These are phyloP conservation scores for Fistulina hepatica DNA, from an alignment of 1,284 basidiomycete genomes.

Conservation along the genomic window DNA sequence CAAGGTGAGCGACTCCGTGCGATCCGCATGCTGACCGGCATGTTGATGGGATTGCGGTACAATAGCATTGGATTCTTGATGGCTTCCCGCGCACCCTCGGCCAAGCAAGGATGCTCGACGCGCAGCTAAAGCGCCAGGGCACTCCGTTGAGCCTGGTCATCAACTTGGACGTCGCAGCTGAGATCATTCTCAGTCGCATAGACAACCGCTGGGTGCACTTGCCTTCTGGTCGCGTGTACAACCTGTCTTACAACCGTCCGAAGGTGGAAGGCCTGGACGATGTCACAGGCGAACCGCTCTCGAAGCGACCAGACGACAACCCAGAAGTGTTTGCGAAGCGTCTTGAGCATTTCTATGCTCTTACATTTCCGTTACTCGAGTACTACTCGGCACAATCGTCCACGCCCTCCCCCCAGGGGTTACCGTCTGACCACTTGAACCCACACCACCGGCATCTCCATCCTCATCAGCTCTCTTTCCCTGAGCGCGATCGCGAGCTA, in stretches of 20 bases:
- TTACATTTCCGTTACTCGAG: slow-evolving; percentile 77
- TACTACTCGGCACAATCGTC: slow-evolving; percentile 48
- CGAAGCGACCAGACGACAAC: slow-evolving; percentile 87
- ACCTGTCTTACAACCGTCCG: slow-evolving; percentile 84
- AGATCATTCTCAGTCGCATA: slow-evolving; percentile 83
- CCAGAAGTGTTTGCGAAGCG: slow-evolving; percentile 84
- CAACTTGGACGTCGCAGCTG: slow-evolving; percentile 86
- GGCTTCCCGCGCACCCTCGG: slow-evolving; percentile 91
- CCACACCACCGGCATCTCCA: slow-evolving; percentile 29
- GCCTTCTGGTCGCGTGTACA: slow-evolving; percentile 90
- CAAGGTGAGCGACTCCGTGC: slow-evolving; percentile 34
- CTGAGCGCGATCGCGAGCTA: slow-evolving; percentile 31
- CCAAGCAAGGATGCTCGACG: slow-evolving; percentile 81
- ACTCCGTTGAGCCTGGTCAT: slow-evolving; percentile 76
- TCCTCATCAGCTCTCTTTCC: slow-evolving; percentile 38
- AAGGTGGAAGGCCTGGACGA: slow-evolving; percentile 84
- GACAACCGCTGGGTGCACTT: slow-evolving; percentile 92
- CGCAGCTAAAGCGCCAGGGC: slow-evolving; percentile 51
- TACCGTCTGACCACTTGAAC: slow-evolving; percentile 13
- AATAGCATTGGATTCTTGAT: slow-evolving; percentile 86
- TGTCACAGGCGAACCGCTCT: slow-evolving; percentile 83
- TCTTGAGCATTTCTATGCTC: slow-evolving; percentile 73
- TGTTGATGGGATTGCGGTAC: slow-evolving; percentile 1
- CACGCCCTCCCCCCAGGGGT: slow-evolving; percentile 14
- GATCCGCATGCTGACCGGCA: slow-evolving; percentile 1